These are phyloP conservation scores for Phlebiopsis gigantea DNA, from an alignment of 768 basidiomycete genomes.

Conservation along the genomic window DNA sequence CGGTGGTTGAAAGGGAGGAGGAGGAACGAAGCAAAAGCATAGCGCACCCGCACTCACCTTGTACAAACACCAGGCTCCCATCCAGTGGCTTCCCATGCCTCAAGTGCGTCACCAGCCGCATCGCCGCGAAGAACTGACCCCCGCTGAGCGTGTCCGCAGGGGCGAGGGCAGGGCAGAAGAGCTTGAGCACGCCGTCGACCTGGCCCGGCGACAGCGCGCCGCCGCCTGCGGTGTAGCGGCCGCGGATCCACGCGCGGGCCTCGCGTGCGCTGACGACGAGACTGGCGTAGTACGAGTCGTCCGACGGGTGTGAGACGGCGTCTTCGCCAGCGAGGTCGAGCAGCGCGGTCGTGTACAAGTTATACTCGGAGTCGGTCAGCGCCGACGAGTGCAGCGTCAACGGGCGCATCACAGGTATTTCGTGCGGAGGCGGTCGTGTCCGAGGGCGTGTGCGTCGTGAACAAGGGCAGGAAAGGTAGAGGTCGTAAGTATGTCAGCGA, in stretches of 20 bases:
- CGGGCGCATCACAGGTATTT: constrained; percentile 35
- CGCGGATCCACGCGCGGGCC: constrained; percentile 69
- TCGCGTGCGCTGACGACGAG: constrained; percentile 56
- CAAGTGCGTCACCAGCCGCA: constrained; percentile 62
- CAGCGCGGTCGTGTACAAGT: constrained; percentile 58
- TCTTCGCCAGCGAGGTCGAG: constrained; percentile 30
- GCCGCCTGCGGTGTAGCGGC: constrained; percentile 43
- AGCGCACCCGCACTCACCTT: constrained; percentile 43
- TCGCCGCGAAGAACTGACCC: constrained; percentile 72
- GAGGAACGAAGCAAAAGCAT: background rate
- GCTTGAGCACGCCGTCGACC: constrained; percentile 59
- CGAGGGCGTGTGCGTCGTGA: no score
- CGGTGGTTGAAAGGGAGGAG: background rate
- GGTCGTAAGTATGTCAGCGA: background rate
- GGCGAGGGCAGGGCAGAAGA: constrained; percentile 54
- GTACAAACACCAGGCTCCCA: constrained; percentile 64
- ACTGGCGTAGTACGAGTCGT: constrained; percentile 49
- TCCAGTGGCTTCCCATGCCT: constrained; percentile 57
- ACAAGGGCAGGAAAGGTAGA: background rate
- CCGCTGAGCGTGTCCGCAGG: constrained; percentile 52
- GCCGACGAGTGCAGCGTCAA: constrained; percentile 71
- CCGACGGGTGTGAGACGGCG: constrained; percentile 11
- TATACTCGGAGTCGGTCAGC: constrained; percentile 68
- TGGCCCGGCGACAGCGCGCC: constrained; percentile 38
- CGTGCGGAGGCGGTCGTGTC: no score